These are phyloP conservation scores for Sparassis latifolia DNA, from an alignment of 1,284 basidiomycete genomes.

Conservation along the genomic window DNA sequence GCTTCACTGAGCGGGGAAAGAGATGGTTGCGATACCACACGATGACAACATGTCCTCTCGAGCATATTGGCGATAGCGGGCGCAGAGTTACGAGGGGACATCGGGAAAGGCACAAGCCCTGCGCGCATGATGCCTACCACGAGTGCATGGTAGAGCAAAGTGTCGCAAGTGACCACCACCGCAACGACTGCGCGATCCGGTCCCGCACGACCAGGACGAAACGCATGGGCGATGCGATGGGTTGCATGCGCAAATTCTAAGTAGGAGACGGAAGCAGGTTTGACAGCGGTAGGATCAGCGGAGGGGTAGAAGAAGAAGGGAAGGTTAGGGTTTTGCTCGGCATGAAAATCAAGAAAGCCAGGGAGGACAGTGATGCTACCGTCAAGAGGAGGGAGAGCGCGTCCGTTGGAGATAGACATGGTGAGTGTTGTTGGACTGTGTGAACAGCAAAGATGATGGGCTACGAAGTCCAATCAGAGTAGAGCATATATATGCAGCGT, in stretches of 20 bases:
- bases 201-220: conserved; percentile 21
- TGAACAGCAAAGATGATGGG: too few species aligned
- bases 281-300: conserved; percentile 1
- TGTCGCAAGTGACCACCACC: conserved; percentile 25
- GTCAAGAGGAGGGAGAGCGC: conserved; percentile 10
- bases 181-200: conserved; percentile 24
- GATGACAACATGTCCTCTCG: conserved; percentile 13
- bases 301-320: conserved; percentile 11
- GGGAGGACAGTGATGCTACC: conserved; percentile 11
- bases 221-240: conserved; percentile 25
- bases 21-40: conserved; percentile 9
- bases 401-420: too few species aligned
- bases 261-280: conserved; percentile 7
- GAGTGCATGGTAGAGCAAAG: conserved; percentile 26
- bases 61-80: conserved; percentile 24
- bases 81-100: conserved; percentile 29
- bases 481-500: too few species aligned
- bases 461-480: too few species aligned
- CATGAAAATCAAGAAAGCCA: conserved; percentile 26
- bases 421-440: too few species aligned
- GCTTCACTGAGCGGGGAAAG: conserved; percentile 6
- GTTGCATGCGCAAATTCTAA: conserved; percentile 22
- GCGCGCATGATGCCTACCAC: conserved; percentile 24
- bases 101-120: conserved; percentile 27
- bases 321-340: conserved; percentile 24